phyloP scores from a whole-genome alignment of 2,329 filamentous ascomycete species.

The Cryphonectria naterciae region DNA sequence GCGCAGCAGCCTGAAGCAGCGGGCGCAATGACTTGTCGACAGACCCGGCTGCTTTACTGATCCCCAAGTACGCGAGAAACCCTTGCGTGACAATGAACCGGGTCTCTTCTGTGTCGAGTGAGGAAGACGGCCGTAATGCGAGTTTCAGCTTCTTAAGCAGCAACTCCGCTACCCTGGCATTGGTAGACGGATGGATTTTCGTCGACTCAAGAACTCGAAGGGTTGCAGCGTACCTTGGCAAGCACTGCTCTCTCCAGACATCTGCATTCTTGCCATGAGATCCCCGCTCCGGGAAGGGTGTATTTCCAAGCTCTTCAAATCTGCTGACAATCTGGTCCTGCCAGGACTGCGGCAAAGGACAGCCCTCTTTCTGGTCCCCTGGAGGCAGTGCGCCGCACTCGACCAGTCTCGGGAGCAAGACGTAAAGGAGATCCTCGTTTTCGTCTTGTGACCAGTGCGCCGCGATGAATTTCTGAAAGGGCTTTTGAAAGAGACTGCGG shows the following conservation, averaged over 20 bases:
- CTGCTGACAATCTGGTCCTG: conserved; percentile 73
- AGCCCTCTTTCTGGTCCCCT: conserved; percentile 55
- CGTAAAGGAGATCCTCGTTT: conserved; percentile 70
- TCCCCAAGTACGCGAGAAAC: conserved; percentile 72
- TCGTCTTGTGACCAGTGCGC: conserved; percentile 70
- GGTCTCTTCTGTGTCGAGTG: conserved; percentile 64
- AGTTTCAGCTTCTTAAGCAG: conserved; percentile 69
- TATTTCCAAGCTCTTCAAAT: conserved; percentile 67
- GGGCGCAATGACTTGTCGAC: conserved; percentile 66
- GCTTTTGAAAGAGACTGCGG: conserved; percentile 73
- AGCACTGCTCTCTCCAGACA: conserved; percentile 64
- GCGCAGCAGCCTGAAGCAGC: conserved; percentile 66
- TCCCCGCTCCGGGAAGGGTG: conserved; percentile 66
- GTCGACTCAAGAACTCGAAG: conserved; percentile 66
- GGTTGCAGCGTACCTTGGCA: conserved; percentile 71
- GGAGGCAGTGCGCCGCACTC: conserved; percentile 58
- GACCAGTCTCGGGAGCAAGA: conserved; percentile 69
- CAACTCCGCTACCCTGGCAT: conserved; percentile 67
- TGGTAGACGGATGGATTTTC: conserved; percentile 67
- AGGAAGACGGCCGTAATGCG: conserved; percentile 64
- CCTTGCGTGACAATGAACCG: conserved; percentile 76
- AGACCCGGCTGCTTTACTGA: conserved; percentile 62
- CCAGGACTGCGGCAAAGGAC: conserved; percentile 67
- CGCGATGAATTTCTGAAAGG: conserved; percentile 83
- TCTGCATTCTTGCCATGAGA: conserved; percentile 65